Evolutionary conservation across 2,329 filamentous ascomycete species (phyloP), one percentile per base, ranked within the genome.

Genomic region (Fusarium longipes): DNA sequence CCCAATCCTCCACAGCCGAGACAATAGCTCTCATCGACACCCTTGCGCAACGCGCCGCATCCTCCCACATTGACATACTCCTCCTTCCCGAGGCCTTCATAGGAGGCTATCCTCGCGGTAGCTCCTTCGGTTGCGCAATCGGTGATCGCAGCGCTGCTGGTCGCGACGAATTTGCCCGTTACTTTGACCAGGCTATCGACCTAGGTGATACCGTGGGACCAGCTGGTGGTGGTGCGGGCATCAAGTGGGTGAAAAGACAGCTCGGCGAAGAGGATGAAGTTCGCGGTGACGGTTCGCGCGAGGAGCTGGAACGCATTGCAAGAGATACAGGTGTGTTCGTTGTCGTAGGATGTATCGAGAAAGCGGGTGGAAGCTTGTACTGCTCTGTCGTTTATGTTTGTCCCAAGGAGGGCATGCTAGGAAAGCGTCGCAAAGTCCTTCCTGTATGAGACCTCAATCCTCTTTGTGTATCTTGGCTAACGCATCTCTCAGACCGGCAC

Each of bases 71-170:
- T 36, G 83, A 96, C 76, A 84, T 97, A 48, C 84, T 97, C 27
- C 87, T 97, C 51, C 94, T 97, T 63, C 95, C 95, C 0, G 94
- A 98, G 81, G 94, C 94, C 22, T 97, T 93, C 75, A 85, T 97
- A 3, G 95, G 95, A 44, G 95, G 94, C 2, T 97, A 97, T 76
- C 95, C 95, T 18, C 90, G 94, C 12, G 93, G 91, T 18, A 90
- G 89, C 65, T 82, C 83, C 49, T 97, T 97, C 73, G 93, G 93
- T 6, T 89, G 88, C 44, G 84, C 86, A 3, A 84, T 97, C 8
- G 94, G 94, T 6, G 83, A 84, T 17, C 89, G 94, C 35, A 84
- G 86, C 1, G 81, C 85, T 4, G 81, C 84, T 47, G 94, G 93
- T 6, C 86, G 93, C 18, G 93, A 97, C 25, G 93, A 96, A 73